phyloP scores from a whole-genome alignment of 1,284 basidiomycete genomes.

The Porogramme epimiltina region DNA sequence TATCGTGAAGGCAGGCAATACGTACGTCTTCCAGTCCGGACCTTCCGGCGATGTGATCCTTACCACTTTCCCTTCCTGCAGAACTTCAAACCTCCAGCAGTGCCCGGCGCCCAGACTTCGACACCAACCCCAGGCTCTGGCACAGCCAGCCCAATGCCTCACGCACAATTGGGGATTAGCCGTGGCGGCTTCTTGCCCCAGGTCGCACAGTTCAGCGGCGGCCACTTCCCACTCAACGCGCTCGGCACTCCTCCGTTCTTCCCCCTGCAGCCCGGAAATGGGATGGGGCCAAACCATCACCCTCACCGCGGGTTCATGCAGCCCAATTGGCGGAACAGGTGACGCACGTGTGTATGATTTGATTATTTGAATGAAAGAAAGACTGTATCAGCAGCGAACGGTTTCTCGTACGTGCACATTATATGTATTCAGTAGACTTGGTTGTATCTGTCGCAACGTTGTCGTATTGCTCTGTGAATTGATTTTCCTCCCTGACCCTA shows the following conservation, averaged over 20 bases:
- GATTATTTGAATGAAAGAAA: not conserved
- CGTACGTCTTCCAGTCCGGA: conserved; percentile 45
- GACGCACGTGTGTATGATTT: not conserved
- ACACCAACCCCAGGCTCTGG: conserved; percentile 9
- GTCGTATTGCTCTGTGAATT: conserved; percentile 5
- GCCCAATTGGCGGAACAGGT: conserved; percentile 22
- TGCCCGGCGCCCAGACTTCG: conserved; percentile 7
- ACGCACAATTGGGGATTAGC: conserved; percentile 11
- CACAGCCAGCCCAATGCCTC: conserved; percentile 14
- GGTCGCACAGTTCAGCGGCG: not conserved
- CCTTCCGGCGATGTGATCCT: not conserved
- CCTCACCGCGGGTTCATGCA: conserved; percentile 6
- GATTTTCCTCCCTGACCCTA: too few relatives aligned
- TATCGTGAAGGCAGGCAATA: conserved; percentile 74
- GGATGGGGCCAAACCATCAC: conserved; percentile 6
- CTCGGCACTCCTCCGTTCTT: conserved; percentile 19
- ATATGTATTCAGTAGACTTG: conserved; percentile 3
- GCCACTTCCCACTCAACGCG: conserved; percentile 16
- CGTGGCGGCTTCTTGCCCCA: conserved; percentile 15
- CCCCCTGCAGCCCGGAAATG: conserved; percentile 4
- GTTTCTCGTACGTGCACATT: not conserved
- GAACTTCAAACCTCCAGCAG: conserved; percentile 25
- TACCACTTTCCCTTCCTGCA: not conserved
- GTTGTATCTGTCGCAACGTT: conserved; percentile 3
- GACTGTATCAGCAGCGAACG: not conserved